Conservation (phyloP, 108 stramenopile genomes). For the Cyclotella sp. region DNA sequence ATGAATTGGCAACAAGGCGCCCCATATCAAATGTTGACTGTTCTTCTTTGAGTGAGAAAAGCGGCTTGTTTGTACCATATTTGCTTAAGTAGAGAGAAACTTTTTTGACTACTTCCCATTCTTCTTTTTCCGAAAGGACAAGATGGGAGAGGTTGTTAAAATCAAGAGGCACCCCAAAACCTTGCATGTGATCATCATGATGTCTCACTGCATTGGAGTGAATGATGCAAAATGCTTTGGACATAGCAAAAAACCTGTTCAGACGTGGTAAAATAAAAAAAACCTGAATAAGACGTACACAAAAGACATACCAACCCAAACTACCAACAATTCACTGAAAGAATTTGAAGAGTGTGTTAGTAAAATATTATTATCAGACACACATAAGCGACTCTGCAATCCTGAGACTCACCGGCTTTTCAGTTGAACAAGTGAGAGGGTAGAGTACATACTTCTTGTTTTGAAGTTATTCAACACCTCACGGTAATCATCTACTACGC, state of each 20-base stretch:
- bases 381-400: background rate
- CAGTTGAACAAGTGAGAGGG: conserved; percentile 1
- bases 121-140: conserved; percentile 33
- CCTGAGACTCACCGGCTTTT: conserved; percentile 1
- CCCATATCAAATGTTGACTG: conserved; percentile 28
- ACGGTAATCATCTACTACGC: conserved; percentile 28
- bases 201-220: conserved; percentile 20
- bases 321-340: conserved; percentile 43
- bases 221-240: conserved; percentile 34
- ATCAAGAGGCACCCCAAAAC: conserved; percentile 33
- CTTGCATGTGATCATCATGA: conserved; percentile 16
- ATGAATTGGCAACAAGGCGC: conserved; percentile 7
- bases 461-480: conserved; percentile 28
- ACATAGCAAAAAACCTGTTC: background rate
- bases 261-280: background rate
- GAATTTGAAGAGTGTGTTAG: conserved; percentile 17
- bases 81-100: conserved; percentile 26
- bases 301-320: conserved; percentile 43
- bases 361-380: background rate
- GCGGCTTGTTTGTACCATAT: conserved; percentile 12
- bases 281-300: background rate
- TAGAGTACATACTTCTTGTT: background rate
- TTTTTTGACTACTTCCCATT: conserved; percentile 33
- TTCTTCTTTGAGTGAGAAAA: conserved; percentile 42
- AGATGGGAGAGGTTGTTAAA: conserved; percentile 34